Base-by-base conservation (phyloP, 371 early-diverging fungal species). In the Mortierella sp. region DNA sequence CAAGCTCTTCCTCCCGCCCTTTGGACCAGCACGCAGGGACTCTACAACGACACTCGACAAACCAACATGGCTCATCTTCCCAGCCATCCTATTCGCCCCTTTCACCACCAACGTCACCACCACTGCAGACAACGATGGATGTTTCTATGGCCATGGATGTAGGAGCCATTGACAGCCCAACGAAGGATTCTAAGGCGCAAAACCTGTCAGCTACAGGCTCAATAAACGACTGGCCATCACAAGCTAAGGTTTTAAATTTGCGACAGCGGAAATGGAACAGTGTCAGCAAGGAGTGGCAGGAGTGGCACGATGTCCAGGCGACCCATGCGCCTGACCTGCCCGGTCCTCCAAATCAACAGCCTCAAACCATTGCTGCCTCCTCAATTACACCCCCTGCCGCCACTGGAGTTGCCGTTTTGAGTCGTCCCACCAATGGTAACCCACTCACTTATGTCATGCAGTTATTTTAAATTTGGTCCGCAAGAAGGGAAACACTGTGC, bases 221-320 rank as follows among this genome's bases (percentile, higher is more conserved):
- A 34, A 3, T 51, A 9, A 6, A 14, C 19, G n/a, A 11, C n/a
- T 28, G 71, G 8, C 3, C 74, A 31, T 50, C 79, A 4, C 69
- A 61, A 31, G 67, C 61, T 26, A 84, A 75, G 50, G 74, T 75
- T 3, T 46, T 84, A 37, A 86, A 74, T 40, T 37, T 86, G 55
- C 59, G 86, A 44, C 86, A 86, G 70, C 76, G 86, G 21, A 86
- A 82, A 69, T 86, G 86, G 86, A 86, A 86, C 72, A 86, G 86
- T 48, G 75, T 44, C 19, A 73, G 61, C 5, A 86, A 82, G 28
- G 72, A 78, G 28, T 86, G 86, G 86, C 86, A 86, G 67, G 86
- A 86, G 61, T 86, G 86, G 86, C 82, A 82, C 16, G 86, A 86
- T 16, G 86, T 86, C 31, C 77, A 78, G 13, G 79, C 77, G 37